These are phyloP conservation scores for Puccinia hordei DNA, from an alignment of 1,284 basidiomycete species.

Conservation along the genomic window DNA sequence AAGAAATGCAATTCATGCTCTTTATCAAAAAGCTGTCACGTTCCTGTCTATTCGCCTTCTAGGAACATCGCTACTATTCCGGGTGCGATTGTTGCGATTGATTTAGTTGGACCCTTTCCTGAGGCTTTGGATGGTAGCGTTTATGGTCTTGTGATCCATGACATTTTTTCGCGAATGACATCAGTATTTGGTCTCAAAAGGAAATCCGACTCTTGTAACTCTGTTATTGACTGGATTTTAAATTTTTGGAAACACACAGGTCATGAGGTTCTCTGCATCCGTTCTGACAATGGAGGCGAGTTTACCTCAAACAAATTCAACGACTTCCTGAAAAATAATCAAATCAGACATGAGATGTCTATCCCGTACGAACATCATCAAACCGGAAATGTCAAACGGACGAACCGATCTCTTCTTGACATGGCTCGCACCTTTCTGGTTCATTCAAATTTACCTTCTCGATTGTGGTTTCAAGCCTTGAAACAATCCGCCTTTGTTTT, in stretches of 20 bases:
- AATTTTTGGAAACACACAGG: neutral
- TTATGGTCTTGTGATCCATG: neutral
- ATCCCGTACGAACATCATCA: slow-evolving; percentile 34
- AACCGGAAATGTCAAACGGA: slow-evolving; percentile 9
- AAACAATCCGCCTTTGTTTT: neutral
- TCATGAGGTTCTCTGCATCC: neutral
- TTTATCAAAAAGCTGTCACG: neutral
- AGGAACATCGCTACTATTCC: neutral
- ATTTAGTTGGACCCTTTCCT: neutral
- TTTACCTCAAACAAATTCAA: neutral
- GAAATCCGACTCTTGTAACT: neutral
- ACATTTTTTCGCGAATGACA: neutral
- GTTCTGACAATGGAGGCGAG: slow-evolving; percentile 18
- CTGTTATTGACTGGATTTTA: neutral
- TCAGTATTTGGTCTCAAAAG: too few species aligned
- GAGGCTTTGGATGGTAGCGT: neutral
- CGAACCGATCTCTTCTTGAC: too few species aligned
- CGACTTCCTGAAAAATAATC: neutral
- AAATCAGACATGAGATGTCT: slow-evolving; percentile 8
- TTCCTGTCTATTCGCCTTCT: neutral
- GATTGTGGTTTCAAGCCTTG: slow-evolving; percentile 4
- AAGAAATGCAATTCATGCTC: neutral
- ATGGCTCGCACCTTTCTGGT: slow-evolving; percentile 15
- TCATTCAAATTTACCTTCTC: neutral
- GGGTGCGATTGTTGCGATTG: neutral